phyloP scores from a whole-genome alignment of 805 yeast genomes.

The Barnettozyma wickerhamii region DNA sequence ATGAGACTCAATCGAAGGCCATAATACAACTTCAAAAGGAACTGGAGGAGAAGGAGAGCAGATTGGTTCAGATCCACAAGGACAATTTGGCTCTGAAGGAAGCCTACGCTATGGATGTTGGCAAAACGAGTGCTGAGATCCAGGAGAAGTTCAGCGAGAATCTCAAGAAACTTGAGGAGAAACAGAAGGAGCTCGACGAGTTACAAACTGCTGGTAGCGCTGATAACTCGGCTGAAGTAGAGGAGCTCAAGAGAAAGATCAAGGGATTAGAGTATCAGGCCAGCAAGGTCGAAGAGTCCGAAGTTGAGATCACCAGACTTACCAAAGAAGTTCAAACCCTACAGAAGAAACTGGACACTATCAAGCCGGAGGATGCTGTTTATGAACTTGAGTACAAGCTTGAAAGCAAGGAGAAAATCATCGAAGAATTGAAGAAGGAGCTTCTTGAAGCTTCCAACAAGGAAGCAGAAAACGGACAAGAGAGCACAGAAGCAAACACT shows the following conservation, averaged over 20 bases:
- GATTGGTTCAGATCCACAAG: constrained; percentile 9
- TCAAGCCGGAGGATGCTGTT: constrained; percentile 14
- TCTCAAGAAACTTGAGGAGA: background rate
- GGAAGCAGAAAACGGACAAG: background rate
- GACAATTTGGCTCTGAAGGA: constrained; percentile 29
- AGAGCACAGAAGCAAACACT: background rate
- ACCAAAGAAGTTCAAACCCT: constrained; percentile 1
- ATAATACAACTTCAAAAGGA: constrained; percentile 23
- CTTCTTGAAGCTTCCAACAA: background rate
- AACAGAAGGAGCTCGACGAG: constrained; percentile 3
- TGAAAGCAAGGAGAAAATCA: constrained; percentile 19
- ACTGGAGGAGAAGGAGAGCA: constrained; percentile 13
- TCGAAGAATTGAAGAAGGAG: constrained; percentile 15
- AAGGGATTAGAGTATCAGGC: constrained; percentile 1
- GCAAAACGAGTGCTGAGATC: constrained; percentile 1
- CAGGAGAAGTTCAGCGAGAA: background rate
- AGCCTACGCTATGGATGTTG: constrained; percentile 14
- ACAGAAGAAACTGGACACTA: constrained; percentile 8
- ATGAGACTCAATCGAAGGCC: constrained; percentile 26
- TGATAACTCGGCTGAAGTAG: background rate
- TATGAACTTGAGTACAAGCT: constrained; percentile 18
- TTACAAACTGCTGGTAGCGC: constrained; percentile 1
- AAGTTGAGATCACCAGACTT: background rate
- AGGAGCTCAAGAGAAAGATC: constrained; percentile 7
- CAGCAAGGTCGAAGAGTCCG: background rate